Base-by-base conservation (phyloP, 768 basidiomycete species). In the Coprinopsis sp. region DNA sequence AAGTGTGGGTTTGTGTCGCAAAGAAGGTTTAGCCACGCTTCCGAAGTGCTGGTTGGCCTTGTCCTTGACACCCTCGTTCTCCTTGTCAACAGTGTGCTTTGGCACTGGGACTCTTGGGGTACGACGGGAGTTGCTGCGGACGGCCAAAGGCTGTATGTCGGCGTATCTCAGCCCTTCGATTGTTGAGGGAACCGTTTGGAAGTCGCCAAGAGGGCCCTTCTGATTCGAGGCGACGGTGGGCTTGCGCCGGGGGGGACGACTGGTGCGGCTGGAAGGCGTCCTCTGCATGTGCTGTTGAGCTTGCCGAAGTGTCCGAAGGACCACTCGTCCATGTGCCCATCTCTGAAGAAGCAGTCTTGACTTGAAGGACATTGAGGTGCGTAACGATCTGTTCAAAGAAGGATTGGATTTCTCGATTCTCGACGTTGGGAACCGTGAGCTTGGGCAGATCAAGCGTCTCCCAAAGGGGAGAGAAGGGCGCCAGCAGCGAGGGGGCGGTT, bases 331-430 rank as follows among this genome's bases (percentile, higher is more conserved):
- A 49, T 29, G 34, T n/a, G 48, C 33, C 31, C 12, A 49, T 25
- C 11, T 49, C 41, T 18, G 48, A 49, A 19, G 48, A 49, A 36
- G 41, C 45, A 33, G 58, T 72, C 40, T 76, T 75, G 30, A 74
- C 70, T 57, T 87, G 82, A 68, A 91, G 80, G 34, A 76, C 74
- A 55, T 84, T 82, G 46, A 93, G 76, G 59, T 89, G 87, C 37
- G 85, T 79, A 6, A 82, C 86, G 37, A 93, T 82, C 62, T 94
- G 88, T 45, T 86, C 74, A 64, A 93, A 89, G 68, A 94, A 94
- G 37, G 79, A 67, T 54, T 91, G 88, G 56, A 95, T 80, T 36
- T 78, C 81, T 43, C 79, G 79, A 56, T 92, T 84, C 54, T 84
- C 74, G 23, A 86, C 68, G 46, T 84, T 77, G 0, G 90, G 87